Percentiles rank a stretch among this genome's conserved stretches.
These are phyloP conservation scores for Linum lewisii DNA, from an alignment of 345 rosid genomes.

Conservation along the genomic window DNA sequence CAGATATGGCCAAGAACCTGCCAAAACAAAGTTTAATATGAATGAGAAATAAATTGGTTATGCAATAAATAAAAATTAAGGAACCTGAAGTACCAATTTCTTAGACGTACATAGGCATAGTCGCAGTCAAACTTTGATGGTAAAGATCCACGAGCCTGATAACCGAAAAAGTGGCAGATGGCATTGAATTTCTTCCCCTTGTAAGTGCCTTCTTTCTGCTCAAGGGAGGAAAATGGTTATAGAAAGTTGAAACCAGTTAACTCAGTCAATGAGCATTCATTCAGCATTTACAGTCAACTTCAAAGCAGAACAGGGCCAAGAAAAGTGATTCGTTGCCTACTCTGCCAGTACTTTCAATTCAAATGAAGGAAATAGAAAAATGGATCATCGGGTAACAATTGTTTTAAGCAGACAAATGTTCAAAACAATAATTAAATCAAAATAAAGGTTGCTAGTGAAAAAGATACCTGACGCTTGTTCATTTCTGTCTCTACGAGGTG, in stretches of 20 bases:
- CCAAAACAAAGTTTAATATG: constrained; percentile 3
- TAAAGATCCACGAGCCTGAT: constrained; percentile 97
- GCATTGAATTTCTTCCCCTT: constrained; percentile 35
- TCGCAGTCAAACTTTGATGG: constrained; percentile 98
- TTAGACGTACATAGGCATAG: constrained; percentile 87
- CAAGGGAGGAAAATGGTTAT: neutral
- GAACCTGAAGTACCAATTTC: constrained; percentile 7
- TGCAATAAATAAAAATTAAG: neutral
- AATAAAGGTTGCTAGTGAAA: neutral
- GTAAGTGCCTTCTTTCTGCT: constrained; percentile 5
- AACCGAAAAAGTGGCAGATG: constrained; percentile 97
- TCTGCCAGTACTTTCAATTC: neutral
- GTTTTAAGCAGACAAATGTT: too few species aligned
- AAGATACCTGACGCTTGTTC: constrained; percentile 69
- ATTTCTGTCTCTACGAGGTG: constrained; percentile 96
- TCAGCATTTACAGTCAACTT: neutral
- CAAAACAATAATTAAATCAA: too few species aligned
- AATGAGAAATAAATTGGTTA: neutral
- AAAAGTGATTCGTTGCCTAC: neutral
- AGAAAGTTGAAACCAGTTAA: neutral
- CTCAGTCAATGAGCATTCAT: too few species aligned
- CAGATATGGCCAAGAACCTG: constrained; percentile 92
- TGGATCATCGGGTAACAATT: neutral
- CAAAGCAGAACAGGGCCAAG: neutral
- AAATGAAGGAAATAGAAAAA: too few species aligned